Conservation (phyloP, 768 basidiomycete genomes). For the Kwoniella pini region DNA sequence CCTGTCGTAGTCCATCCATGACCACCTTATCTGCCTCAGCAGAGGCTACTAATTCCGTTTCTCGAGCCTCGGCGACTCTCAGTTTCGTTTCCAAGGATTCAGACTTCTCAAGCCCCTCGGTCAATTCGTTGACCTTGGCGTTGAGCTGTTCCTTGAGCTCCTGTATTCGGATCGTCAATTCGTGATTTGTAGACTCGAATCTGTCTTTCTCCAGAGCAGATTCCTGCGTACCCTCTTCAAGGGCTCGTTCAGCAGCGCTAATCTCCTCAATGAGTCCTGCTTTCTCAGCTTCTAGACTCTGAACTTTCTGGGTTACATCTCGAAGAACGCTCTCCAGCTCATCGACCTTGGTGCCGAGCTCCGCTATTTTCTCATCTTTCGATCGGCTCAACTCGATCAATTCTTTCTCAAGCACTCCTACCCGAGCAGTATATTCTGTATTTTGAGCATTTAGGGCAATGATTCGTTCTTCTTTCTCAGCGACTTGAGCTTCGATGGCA, state of each 20-base stretch:
- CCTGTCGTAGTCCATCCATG: neutral
- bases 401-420: conserved; percentile 6
- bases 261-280: conserved; percentile 10
- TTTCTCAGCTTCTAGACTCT: conserved; percentile 8
- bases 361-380: conserved; percentile 1
- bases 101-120: neutral
- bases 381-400: neutral
- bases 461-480: conserved; percentile 16
- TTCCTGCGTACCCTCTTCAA: conserved; percentile 13
- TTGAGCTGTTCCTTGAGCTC: conserved; percentile 6
- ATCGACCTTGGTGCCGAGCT: neutral
- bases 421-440: conserved; percentile 4
- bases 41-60: no score
- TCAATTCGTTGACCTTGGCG: neutral
- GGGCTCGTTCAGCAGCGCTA: conserved; percentile 14
- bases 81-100: neutral
- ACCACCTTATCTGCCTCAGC: neutral
- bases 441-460: conserved; percentile 6
- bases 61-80: no score
- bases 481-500: conserved; percentile 9
- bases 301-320: neutral
- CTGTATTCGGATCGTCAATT: neutral
- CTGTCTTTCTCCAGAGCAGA: neutral
- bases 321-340: conserved; percentile 1
- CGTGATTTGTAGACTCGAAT: neutral